Evolutionary conservation across 768 basidiomycete genomes (phyloP).

Genomic region (Rhizopogon vulgaris): DNA sequence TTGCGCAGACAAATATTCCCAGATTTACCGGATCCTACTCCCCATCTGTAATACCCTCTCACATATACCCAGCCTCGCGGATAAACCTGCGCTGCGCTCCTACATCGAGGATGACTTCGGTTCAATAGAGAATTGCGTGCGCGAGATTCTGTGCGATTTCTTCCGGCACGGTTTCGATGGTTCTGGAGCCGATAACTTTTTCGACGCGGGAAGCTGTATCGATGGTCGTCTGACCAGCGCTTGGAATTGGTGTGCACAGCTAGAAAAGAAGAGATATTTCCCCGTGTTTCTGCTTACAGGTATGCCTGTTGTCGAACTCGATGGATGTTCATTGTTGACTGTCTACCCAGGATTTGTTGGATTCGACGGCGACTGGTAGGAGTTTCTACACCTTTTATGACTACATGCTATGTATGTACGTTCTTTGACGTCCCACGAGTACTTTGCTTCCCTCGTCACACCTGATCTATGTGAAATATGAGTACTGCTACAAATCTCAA

Average conservation of each 20-base stretch:
- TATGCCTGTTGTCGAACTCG: constrained; percentile 26
- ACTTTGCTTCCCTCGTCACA: constrained; percentile 38
- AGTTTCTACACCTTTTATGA: neutral
- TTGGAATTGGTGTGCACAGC: constrained; percentile 85
- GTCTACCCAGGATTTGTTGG: constrained; percentile 61
- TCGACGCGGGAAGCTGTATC: constrained; percentile 80
- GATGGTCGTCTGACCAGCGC: constrained; percentile 84
- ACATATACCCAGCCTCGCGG: constrained; percentile 59
- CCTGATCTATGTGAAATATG: constrained; percentile 30
- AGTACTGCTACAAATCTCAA: constrained; percentile 19
- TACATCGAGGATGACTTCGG: constrained; percentile 85
- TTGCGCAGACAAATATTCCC: constrained; percentile 72
- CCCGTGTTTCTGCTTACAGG: constrained; percentile 72
- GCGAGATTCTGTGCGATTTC: constrained; percentile 77
- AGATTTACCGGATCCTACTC: constrained; percentile 84
- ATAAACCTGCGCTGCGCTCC: constrained; percentile 63
- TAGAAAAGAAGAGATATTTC: constrained; percentile 87
- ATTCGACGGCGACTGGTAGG: constrained; percentile 82
- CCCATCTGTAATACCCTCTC: constrained; percentile 80
- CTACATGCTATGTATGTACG: neutral
- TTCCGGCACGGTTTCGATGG: constrained; percentile 88
- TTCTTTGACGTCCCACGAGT: constrained; percentile 11
- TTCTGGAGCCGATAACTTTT: constrained; percentile 88
- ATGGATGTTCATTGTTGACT: neutral
- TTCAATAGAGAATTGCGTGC: constrained; percentile 57